Evolutionary conservation across 805 yeast species (phyloP), one percentile per base, ranked within the genome.

Genomic region (Phaffomyces thermotolerans): DNA sequence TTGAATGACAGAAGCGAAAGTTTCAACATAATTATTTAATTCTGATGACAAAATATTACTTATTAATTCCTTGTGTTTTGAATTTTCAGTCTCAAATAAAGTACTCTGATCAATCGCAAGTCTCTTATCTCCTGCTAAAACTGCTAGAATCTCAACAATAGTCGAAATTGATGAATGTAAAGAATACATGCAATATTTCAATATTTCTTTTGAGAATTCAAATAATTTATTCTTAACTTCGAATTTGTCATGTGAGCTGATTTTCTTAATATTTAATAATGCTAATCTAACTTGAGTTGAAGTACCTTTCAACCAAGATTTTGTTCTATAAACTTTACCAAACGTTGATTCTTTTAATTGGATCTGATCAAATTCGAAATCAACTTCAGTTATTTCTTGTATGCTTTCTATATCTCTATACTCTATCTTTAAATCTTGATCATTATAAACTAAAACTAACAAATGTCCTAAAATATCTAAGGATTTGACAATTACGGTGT

Each of bases 291-390:
- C 63, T 52, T 81, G 85, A 15, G 59, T 52, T 5, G 73, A 59
- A 0, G 84, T 77, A 0, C 73, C 79, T 13, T 57, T 64, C n/a
- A 78, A 54, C 87, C 87, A 80, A 14, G 71, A 51, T 7, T 64
- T 63, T 5, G 75, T 69, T 53, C 84, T 63, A 48, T 68, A 72
- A 4, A 52, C 41, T 32, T 55, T 57, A n/a, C 40, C 46, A 34
- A 54, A 52, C 20, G 44, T 48, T 35, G 43, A 46, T 24, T 46
- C 56, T 30, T 45, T 52, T 34, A 45, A 36, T 7, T 48, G 41
- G 6, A 60, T 48, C 10, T 47, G 46, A 5, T 48, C 50, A 12
- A 56, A 37, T 12, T 52, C 50, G 1, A 42, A 27, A 12, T 44
- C 52, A 14, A 29, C 24, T 12, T 44, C 49, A 7, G 44, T 37